Conservation (phyloP, 176 grass and related monocot genomes). For the Aegilops sharonensis region DNA sequence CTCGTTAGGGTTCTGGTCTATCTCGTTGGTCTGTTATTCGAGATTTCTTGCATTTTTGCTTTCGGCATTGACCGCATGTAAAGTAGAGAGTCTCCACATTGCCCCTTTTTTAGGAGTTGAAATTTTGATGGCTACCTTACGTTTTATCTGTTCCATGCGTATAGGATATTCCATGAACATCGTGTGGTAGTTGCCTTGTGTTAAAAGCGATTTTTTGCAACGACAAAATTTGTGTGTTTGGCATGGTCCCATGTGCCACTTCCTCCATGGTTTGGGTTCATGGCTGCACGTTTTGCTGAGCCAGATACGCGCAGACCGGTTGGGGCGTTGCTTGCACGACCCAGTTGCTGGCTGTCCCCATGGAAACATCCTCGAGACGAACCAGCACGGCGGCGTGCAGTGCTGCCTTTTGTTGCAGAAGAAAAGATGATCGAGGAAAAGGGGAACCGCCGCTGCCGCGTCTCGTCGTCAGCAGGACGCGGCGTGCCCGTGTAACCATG, state of each 20-base stretch:
- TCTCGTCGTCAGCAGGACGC: neutral
- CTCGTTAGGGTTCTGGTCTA: no score
- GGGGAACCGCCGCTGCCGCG: neutral
- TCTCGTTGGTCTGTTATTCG: no score
- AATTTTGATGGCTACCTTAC: neutral
- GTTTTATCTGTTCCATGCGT: neutral
- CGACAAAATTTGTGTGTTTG: no score
- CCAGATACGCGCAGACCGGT: no score
- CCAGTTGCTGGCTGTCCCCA: neutral
- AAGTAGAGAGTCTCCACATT: neutral
- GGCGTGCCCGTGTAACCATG: neutral
- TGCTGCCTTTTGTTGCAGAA: neutral
- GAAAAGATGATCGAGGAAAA: neutral
- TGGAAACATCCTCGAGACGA: neutral
- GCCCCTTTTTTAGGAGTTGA: neutral
- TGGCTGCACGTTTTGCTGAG: slow-evolving; percentile 23
- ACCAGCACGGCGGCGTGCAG: neutral
- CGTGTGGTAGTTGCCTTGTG: no score
- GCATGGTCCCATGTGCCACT: neutral
- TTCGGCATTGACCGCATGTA: neutral
- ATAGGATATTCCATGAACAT: no score
- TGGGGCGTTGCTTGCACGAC: slow-evolving; percentile 12
- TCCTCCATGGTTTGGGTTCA: neutral
- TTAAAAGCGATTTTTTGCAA: no score
- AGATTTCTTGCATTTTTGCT: no score